Evolutionary conservation across 805 yeast species (phyloP).

Genomic region (Cyberlindnera meyerae): DNA sequence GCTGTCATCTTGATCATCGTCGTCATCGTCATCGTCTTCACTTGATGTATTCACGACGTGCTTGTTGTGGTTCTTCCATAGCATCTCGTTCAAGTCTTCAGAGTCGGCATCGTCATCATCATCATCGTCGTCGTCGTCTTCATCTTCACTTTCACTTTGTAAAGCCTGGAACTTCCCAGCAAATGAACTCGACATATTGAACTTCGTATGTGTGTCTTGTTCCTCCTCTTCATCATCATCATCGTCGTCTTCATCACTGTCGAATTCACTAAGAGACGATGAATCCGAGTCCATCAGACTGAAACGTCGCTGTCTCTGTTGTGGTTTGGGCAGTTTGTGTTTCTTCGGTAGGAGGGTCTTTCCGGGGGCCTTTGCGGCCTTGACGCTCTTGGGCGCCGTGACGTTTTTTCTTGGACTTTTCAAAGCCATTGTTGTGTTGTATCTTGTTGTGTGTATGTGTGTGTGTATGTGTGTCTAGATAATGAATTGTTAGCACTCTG

Average conservation of each 20-base stretch:
- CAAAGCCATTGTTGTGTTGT: conserved; percentile 7
- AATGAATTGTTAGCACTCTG: no score
- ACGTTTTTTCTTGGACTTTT: conserved; percentile 20
- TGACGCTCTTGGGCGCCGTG: conserved; percentile 22
- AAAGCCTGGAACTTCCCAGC: conserved; percentile 28
- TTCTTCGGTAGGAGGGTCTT: conserved; percentile 24
- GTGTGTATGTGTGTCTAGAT: neutral
- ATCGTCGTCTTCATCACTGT: conserved; percentile 25
- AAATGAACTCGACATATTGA: neutral
- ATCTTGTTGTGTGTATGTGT: neutral
- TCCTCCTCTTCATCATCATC: conserved; percentile 19
- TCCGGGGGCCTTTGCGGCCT: conserved; percentile 26
- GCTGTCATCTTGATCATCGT: conserved; percentile 33
- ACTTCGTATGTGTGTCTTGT: conserved; percentile 2
- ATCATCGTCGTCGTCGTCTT: conserved; percentile 23
- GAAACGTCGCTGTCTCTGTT: conserved; percentile 36
- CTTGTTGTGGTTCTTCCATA: conserved; percentile 24
- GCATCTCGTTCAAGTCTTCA: conserved; percentile 22
- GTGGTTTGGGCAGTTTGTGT: conserved; percentile 3
- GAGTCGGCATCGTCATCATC: conserved; percentile 23
- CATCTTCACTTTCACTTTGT: conserved; percentile 30
- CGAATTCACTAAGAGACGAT: conserved; percentile 35
- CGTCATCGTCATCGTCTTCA: conserved; percentile 30
- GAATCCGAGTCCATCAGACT: conserved; percentile 40
- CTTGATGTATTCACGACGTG: conserved; percentile 30